Base-by-base conservation (phyloP, 1,139 yeast genomes). In the Wickerhamomyces sp. region DNA sequence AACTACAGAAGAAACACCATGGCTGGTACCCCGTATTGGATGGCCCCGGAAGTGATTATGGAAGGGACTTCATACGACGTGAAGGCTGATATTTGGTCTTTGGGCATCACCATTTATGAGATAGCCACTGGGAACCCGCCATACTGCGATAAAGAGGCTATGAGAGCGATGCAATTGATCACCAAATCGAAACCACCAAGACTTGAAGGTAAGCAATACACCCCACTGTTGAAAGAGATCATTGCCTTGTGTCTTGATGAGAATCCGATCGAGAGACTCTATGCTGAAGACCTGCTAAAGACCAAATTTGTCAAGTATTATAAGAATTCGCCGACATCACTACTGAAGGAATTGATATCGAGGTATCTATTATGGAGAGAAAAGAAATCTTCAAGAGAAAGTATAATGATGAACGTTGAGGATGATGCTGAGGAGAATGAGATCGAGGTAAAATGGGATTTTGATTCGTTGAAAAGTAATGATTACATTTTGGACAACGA, bases 1-100 rank as follows among this genome's bases (percentile, higher is more conserved):
- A 78, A 80, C 22, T 60, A 78, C 32, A 84, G 89, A 54, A 71
- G 98, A 51, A 86, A 91, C 28, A 91, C 98, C 1, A 88, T 91
- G 76, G 97, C 95, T 0, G 99, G 99, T 6, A 93, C 99, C 0
- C 98, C 98, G 0, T 93, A 89, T 58, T 93, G 99, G 99, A 93
- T 93, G 99, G 98, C 98, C 0, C 98, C 98, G 0, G 98, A 91
- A 58, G 98, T 91, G 18, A 91, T 91, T 29, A 75, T 89, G 55
- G 97, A 91, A 57, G 98, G 98, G 22, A 83, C 83, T 16, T 70
- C 82, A 3, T 87, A 87, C 58, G 85, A 86, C 51, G 75, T 78
- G 33, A 87, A 84, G 59, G 95, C 93, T 0, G 96, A 87, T 57
- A 84, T 87, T 10, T 87, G 96, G 96, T 85, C 95, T 1, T 61